Conservation (phyloP, 768 basidiomycete species). For the Lactarius psammicola region DNA sequence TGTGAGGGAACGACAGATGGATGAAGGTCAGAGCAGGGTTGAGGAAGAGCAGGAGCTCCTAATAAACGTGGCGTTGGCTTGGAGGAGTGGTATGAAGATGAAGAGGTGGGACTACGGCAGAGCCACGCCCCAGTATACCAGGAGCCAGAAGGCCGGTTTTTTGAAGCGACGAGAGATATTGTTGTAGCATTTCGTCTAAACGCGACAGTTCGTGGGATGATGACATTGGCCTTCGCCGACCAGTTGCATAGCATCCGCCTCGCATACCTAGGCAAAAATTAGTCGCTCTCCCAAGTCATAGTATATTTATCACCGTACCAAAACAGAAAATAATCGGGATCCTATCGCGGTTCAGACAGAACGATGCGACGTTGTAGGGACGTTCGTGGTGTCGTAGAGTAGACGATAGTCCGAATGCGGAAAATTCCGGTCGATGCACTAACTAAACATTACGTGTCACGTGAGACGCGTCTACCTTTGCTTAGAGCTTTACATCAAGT, state of each 20-base stretch:
- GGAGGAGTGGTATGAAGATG: background rate
- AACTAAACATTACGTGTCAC: background rate
- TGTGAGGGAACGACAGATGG: background rate
- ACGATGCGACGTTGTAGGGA: background rate
- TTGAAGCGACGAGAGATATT: background rate
- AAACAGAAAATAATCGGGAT: background rate
- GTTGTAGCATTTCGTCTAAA: conserved; percentile 17
- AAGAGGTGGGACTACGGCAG: background rate
- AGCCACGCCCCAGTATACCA: background rate
- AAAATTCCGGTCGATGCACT: background rate
- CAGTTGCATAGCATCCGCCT: conserved; percentile 71
- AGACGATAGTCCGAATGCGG: conserved; percentile 4
- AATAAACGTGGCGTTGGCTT: background rate
- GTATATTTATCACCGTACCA: conserved; percentile 33
- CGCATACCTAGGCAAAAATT: conserved; percentile 47
- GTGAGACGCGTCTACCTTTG: conserved; percentile 2
- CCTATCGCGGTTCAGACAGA: conserved; percentile 2
- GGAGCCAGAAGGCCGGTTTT: background rate
- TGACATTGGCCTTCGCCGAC: conserved; percentile 51
- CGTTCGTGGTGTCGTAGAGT: background rate
- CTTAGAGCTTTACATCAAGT: background rate
- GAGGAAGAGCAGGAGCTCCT: background rate
- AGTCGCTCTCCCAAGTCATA: conserved; percentile 6
- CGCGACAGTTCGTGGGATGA: conserved; percentile 29
- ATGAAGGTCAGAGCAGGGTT: background rate